Conservation (phyloP, 768 basidiomycete species). For the Mycena chlorophos region DNA sequence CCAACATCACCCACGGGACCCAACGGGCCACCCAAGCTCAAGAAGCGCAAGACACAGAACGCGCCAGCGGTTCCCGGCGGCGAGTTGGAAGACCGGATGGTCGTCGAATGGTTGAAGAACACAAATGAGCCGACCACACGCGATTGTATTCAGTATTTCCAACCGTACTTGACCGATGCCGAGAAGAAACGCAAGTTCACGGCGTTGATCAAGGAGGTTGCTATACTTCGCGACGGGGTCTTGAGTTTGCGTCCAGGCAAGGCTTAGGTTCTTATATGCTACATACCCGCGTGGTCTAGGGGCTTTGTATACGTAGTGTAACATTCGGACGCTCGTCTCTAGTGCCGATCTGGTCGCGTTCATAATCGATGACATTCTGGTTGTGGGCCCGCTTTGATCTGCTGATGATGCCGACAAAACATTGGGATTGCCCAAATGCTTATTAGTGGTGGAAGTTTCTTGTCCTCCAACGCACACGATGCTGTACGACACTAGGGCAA, state of each 20-base stretch:
- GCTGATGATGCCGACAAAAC: too few relatives aligned
- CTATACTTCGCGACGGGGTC: conserved; percentile 65
- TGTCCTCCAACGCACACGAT: too few relatives aligned
- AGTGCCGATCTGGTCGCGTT: too few relatives aligned
- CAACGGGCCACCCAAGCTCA: conserved; percentile 39
- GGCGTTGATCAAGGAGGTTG: conserved; percentile 78
- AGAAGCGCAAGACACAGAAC: conserved; percentile 53
- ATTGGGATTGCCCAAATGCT: too few relatives aligned
- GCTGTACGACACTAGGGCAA: too few relatives aligned
- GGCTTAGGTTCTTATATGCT: not conserved
- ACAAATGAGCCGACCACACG: conserved; percentile 71
- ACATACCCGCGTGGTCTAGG: not conserved
- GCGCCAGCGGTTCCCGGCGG: conserved; percentile 44
- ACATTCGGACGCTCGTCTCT: not conserved
- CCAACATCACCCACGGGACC: conserved; percentile 31
- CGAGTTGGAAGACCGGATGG: conserved; percentile 62
- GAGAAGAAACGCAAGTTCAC: conserved; percentile 75
- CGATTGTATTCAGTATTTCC: conserved; percentile 80
- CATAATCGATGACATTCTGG: too few relatives aligned
- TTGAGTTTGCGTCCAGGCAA: conserved; percentile 52
- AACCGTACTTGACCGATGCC: conserved; percentile 67
- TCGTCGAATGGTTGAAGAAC: conserved; percentile 75
- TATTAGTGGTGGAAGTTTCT: too few relatives aligned
- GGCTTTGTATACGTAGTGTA: not conserved
- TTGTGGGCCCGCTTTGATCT: too few relatives aligned